Evolutionary conservation across 2,329 filamentous ascomycete species (phyloP).

Genomic region (Aspergillus viridinutans): DNA sequence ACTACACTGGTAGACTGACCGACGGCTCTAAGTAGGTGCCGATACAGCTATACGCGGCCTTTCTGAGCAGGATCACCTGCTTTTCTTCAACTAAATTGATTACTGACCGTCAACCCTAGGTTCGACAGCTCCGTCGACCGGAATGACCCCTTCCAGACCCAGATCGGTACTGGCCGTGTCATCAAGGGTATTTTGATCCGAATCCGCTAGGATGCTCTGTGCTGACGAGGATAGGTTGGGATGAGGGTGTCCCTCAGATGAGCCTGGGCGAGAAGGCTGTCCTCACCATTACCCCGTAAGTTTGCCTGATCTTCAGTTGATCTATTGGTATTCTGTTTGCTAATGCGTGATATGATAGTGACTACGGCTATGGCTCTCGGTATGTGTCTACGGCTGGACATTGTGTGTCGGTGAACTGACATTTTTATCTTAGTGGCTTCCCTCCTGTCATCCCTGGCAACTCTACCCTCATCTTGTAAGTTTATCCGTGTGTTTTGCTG

Average conservation of each 20-base stretch:
- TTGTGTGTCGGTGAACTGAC: background rate
- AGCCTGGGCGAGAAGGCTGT: conserved; percentile 84
- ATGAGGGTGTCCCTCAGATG: conserved; percentile 82
- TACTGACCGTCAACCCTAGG: conserved; percentile 43
- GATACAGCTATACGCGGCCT: background rate
- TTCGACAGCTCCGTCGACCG: conserved; percentile 77
- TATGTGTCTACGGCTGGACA: conserved; percentile 22
- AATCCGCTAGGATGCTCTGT: background rate
- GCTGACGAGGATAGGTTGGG: conserved; percentile 55
- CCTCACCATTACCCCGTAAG: conserved; percentile 74
- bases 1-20: conserved; percentile 87
- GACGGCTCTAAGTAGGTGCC: conserved; percentile 65
- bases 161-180: conserved; percentile 78
- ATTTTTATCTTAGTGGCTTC: conserved; percentile 60
- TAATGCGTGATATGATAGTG: conserved; percentile 21
- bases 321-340: background rate
- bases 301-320: conserved; percentile 3
- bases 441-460: conserved; percentile 70
- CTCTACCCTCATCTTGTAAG: conserved; percentile 77
- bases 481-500: conserved; percentile 20
- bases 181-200: conserved; percentile 66
- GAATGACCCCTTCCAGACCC: conserved; percentile 64
- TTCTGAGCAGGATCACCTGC: background rate
- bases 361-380: conserved; percentile 40
- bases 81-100: background rate